Conservation (phyloP, 202 grass and related monocot species). For the Hordeum pubiflorum region DNA sequence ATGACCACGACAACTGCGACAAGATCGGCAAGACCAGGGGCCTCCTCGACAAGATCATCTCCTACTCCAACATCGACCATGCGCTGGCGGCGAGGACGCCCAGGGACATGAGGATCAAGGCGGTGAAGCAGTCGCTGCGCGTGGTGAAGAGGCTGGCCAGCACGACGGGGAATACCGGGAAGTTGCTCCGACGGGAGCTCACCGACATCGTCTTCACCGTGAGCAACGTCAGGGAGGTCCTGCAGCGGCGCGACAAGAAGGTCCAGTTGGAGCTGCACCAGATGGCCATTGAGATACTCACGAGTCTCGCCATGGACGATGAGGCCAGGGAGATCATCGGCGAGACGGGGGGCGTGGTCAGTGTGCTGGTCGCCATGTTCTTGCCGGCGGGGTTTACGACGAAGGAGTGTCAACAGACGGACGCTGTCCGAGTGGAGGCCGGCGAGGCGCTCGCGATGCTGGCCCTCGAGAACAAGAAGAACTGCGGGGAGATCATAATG, state of each 20-base stretch:
- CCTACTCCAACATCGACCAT: conserved; percentile 26
- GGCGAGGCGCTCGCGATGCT: conserved; percentile 61
- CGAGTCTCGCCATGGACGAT: conserved; percentile 51
- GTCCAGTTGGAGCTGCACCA: conserved; percentile 29
- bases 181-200: conserved; percentile 38
- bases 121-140: conserved; percentile 44
- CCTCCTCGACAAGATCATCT: conserved; percentile 51
- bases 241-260: conserved; percentile 12
- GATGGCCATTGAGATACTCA: conserved; percentile 43
- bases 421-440: conserved; percentile 36
- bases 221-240: conserved; percentile 58
- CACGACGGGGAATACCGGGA: conserved; percentile 38
- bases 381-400: not conserved
- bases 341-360: conserved; percentile 35
- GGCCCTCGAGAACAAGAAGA: conserved; percentile 45
- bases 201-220: conserved; percentile 36
- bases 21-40: conserved; percentile 48
- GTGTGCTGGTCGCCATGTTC: conserved; percentile 36
- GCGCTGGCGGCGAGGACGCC: not conserved
- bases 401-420: not conserved
- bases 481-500: conserved; percentile 35
- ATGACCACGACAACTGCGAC: conserved; percentile 43
- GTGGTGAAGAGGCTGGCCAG: conserved; percentile 40
- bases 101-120: conserved; percentile 1
- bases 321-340: conserved; percentile 52